phyloP scores from a whole-genome alignment of 192 early-diverging fungal genomes.

The Coemansia sp. region DNA sequence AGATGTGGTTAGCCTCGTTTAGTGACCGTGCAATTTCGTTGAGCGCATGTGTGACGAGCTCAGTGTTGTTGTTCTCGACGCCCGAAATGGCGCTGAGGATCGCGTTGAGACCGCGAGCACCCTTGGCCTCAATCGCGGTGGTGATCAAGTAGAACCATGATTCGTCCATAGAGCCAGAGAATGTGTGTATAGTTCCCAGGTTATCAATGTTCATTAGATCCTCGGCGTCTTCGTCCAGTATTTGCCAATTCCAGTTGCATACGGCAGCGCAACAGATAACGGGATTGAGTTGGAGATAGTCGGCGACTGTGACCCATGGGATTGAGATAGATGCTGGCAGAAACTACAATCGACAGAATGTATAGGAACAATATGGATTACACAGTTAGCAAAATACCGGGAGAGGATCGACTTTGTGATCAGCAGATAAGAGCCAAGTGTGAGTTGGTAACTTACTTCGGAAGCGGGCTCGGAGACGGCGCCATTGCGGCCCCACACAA shows the following conservation, averaged over 20 bases:
- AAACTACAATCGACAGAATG: conserved; percentile 30
- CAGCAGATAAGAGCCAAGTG: neutral
- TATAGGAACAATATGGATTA: neutral
- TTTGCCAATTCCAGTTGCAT: conserved; percentile 89
- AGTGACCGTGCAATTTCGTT: conserved; percentile 60
- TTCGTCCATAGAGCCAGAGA: conserved; percentile 89
- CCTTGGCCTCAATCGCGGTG: conserved; percentile 82
- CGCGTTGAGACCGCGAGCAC: conserved; percentile 66
- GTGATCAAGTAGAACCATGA: conserved; percentile 97
- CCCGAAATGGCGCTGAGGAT: conserved; percentile 71
- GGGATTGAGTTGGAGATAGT: conserved; percentile 80
- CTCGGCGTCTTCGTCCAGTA: conserved; percentile 71
- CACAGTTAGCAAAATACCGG: neutral
- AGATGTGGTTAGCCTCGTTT: conserved; percentile 56
- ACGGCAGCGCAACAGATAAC: conserved; percentile 86
- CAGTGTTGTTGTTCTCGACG: conserved; percentile 58
- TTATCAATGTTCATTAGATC: conserved; percentile 76
- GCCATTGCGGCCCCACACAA: conserved; percentile 89
- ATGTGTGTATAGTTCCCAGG: conserved; percentile 79
- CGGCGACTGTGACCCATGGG: conserved; percentile 79
- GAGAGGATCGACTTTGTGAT: neutral
- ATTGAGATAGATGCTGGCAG: conserved; percentile 79
- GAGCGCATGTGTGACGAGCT: conserved; percentile 57
- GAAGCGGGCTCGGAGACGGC: conserved; percentile 57
- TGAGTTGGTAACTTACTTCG: conserved; percentile 58